Evolutionary conservation across 306 rosid genomes (phyloP).

Genomic region (Benincasa hispida): DNA sequence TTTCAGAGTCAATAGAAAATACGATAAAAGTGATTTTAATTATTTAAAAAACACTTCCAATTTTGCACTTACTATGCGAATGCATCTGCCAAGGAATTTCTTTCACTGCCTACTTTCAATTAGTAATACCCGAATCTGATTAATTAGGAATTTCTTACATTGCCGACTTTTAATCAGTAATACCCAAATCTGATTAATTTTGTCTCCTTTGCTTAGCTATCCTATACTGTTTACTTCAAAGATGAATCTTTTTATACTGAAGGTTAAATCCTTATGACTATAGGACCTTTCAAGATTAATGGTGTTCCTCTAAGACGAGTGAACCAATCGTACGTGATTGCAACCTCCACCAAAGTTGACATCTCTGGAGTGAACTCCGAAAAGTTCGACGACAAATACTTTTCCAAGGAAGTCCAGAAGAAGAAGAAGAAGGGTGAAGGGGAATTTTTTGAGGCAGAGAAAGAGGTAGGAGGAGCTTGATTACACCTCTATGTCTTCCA

Average conservation of each 20-base stretch:
- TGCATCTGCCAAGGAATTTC: not conserved
- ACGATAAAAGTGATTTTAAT: no score
- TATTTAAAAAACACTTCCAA: no score
- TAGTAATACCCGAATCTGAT: not conserved
- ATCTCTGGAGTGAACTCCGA: conserved; percentile 30
- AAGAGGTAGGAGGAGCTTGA: conserved; percentile 28
- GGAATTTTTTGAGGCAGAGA: conserved; percentile 51
- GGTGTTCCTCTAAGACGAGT: conserved; percentile 73
- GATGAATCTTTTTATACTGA: not conserved
- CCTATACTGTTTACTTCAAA: no score
- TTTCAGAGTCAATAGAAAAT: no score
- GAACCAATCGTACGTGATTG: conserved; percentile 49
- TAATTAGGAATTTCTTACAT: not conserved
- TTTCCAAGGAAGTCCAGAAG: conserved; percentile 32
- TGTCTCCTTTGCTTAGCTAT: not conserved
- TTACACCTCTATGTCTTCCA: not conserved
- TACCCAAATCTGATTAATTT: not conserved
- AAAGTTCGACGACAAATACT: conserved; percentile 48
- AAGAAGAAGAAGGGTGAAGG: conserved; percentile 52
- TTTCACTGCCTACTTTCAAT: not conserved
- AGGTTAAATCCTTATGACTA: not conserved
- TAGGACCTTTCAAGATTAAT: conserved; percentile 55
- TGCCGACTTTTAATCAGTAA: not conserved
- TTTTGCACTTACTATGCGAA: no score
- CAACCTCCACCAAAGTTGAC: conserved; percentile 56